A percentile compares a stretch with the other conserved stretches of the same genome.
Evolutionary conservation across 208 protist genomes (phyloP).

Genomic region (Leishmania arabica): DNA sequence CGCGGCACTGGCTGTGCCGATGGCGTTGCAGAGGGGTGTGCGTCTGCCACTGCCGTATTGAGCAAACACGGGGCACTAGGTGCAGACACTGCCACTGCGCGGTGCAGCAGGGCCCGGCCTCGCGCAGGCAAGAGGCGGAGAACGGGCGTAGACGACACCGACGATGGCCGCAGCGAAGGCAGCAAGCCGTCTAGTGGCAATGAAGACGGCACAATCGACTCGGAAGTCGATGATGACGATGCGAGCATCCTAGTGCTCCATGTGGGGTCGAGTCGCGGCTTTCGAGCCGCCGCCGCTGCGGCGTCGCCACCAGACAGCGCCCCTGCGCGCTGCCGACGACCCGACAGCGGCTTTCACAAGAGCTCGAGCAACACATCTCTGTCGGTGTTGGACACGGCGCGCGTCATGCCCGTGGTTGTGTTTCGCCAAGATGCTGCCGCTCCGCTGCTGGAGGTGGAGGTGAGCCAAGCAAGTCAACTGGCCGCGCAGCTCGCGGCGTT

Average conservation of each 20-base stretch:
- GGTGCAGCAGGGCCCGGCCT: not conserved
- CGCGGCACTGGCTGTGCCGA: not conserved
- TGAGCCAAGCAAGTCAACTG: constrained; percentile 15
- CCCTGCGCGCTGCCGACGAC: not conserved
- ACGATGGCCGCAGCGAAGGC: not conserved
- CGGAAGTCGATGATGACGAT: not conserved
- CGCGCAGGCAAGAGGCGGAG: constrained; percentile 8
- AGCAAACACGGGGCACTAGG: not conserved
- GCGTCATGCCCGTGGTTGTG: constrained; percentile 22
- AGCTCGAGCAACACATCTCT: not conserved
- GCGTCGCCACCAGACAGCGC: not conserved
- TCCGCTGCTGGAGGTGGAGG: constrained; percentile 28
- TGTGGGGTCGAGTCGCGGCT: not conserved
- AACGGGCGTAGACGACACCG: not conserved
- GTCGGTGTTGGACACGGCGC: constrained; percentile 11
- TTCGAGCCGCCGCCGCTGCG: not conserved
- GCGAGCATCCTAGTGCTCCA: constrained; percentile 4
- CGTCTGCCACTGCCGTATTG: not conserved
- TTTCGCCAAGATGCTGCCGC: constrained; percentile 13
- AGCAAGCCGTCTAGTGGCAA: not conserved
- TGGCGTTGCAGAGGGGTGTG: not conserved
- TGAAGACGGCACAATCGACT: not conserved
- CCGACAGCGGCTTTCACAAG: not conserved
- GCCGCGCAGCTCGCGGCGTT: constrained; percentile 10
- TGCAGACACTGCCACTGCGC: not conserved